Percentiles rank a stretch among this genome's conserved stretches.
phyloP scores from a whole-genome alignment of 805 yeast genomes.

The Starmera caribaea region DNA sequence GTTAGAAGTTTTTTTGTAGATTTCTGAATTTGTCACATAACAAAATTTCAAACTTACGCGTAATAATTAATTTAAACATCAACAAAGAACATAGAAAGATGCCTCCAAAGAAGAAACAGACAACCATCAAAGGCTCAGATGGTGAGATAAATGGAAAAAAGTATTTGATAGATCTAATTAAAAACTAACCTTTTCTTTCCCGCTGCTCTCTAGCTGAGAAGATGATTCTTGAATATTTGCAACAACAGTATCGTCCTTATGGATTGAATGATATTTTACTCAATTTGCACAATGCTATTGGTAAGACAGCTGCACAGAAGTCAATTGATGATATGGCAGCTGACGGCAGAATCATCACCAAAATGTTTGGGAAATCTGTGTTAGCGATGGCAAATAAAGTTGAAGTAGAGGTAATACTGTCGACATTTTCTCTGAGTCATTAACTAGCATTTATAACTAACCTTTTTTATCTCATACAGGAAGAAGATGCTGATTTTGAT shows the following conservation, averaged over 20 bases:
- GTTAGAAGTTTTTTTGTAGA: background rate
- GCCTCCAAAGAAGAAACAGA: background rate
- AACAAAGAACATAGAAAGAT: background rate
- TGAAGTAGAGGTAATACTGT: conserved; percentile 5
- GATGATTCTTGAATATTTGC: conserved; percentile 27
- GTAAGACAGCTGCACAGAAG: conserved; percentile 24
- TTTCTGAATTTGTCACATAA: background rate
- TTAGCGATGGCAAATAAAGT: conserved; percentile 34
- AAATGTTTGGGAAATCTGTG: conserved; percentile 33
- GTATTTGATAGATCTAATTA: background rate
- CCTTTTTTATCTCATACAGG: background rate
- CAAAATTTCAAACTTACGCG: background rate
- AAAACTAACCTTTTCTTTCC: background rate
- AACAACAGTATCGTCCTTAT: conserved; percentile 37
- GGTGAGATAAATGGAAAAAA: background rate
- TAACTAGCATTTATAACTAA: background rate
- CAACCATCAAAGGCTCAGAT: background rate
- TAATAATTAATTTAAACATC: background rate
- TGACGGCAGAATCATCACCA: conserved; percentile 25
- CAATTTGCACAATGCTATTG: conserved; percentile 32
- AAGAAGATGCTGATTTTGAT: background rate
- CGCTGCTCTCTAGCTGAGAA: conserved; percentile 21
- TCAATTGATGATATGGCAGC: conserved; percentile 27
- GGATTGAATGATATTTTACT: conserved; percentile 35
- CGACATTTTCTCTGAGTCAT: no score